A percentile compares a stretch with the other conserved stretches of the same genome.
Evolutionary conservation across 805 yeast species (phyloP).

Genomic region (Candida nitratophila): DNA sequence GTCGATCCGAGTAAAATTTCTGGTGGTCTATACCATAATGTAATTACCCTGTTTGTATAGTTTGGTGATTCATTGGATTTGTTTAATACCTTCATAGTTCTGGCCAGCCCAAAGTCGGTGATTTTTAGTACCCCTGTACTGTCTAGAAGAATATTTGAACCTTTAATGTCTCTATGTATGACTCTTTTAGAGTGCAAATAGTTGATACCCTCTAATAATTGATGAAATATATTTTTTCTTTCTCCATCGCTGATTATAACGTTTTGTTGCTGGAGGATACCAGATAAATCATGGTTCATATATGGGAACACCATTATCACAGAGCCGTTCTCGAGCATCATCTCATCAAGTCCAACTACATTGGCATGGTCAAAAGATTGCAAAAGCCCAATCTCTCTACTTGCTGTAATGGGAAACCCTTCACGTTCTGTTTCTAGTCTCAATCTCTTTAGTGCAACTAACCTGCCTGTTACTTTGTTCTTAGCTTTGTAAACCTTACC

Average conservation of each 20-base stretch:
- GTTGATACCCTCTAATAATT: constrained; percentile 58
- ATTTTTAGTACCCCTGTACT: constrained; percentile 57
- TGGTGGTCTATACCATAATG: constrained; percentile 97
- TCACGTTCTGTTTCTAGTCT: constrained; percentile 84
- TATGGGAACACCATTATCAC: constrained; percentile 91
- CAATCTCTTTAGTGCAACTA: constrained; percentile 82
- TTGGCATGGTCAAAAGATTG: constrained; percentile 80
- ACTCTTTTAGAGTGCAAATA: constrained; percentile 64
- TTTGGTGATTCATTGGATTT: constrained; percentile 53
- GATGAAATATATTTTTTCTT: constrained; percentile 59
- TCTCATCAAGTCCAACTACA: constrained; percentile 76
- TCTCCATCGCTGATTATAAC: constrained; percentile 56
- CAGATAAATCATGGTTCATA: constrained; percentile 89
- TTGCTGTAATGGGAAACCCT: constrained; percentile 94
- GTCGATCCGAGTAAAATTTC: constrained; percentile 88
- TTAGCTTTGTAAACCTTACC: constrained; percentile 91
- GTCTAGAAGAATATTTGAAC: constrained; percentile 67
- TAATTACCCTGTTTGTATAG: constrained; percentile 91
- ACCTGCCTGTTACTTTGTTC: constrained; percentile 57
- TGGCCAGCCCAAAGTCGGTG: constrained; percentile 79
- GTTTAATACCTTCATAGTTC: constrained; percentile 56
- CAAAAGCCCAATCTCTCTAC: constrained; percentile 80
- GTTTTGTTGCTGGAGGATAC: constrained; percentile 71
- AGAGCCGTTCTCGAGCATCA: constrained; percentile 74
- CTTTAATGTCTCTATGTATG: constrained; percentile 77